A percentile compares a stretch with the other conserved stretches of the same genome.
phyloP scores from a whole-genome alignment of 2,329 filamentous ascomycete species.

The Stachybotrys chartarum region DNA sequence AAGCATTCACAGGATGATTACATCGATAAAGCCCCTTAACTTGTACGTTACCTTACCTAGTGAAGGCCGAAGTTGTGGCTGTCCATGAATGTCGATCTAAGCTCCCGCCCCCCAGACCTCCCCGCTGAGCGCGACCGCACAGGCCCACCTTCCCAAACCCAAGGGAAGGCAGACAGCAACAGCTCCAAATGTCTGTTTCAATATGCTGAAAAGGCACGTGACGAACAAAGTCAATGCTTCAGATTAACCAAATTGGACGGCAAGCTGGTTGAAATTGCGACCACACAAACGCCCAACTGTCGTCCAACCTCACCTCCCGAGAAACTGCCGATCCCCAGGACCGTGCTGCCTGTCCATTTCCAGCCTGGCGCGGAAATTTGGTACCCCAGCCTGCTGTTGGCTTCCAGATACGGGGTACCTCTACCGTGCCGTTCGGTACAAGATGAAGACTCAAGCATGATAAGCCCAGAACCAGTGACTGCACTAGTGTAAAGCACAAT shows the following conservation, averaged over 20 bases:
- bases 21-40: too few species aligned
- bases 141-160: neutral
- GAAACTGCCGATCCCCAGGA: neutral
- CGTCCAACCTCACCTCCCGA: neutral
- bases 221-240: too few species aligned
- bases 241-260: too few species aligned
- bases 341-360: neutral
- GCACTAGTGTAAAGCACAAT: too few species aligned
- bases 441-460: neutral
- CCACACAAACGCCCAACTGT: neutral
- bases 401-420: neutral
- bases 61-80: too few species aligned
- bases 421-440: neutral
- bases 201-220: too few species aligned
- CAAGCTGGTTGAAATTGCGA: neutral
- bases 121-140: neutral
- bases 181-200: too few species aligned
- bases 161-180: neutral
- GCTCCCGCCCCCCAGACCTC: neutral
- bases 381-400: neutral
- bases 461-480: neutral
- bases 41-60: too few species aligned
- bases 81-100: neutral
- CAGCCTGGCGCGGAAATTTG: conserved; percentile 11
- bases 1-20: too few species aligned